Evolutionary conservation across 805 yeast species (phyloP).

Genomic region (Yarrowia sp.): DNA sequence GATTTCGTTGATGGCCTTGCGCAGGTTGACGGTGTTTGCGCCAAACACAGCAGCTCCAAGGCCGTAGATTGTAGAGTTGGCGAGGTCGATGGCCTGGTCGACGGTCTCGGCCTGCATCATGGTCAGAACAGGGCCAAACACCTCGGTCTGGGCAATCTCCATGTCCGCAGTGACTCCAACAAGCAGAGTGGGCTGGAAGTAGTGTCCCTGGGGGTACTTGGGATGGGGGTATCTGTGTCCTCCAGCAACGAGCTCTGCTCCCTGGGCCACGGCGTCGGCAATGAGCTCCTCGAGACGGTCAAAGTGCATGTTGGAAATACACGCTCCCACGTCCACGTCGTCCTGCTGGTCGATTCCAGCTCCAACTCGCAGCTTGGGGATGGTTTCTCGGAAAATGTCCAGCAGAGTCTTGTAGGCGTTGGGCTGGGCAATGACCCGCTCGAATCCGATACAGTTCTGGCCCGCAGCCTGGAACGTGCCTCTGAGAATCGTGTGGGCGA

Average conservation of each 20-base stretch:
- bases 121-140: constrained; percentile 90
- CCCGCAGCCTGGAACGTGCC: constrained; percentile 98
- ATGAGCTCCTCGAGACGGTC: constrained; percentile 69
- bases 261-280: constrained; percentile 73
- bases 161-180: constrained; percentile 79
- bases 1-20: constrained; percentile 66
- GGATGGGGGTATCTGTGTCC: constrained; percentile 86
- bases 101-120: constrained; percentile 73
- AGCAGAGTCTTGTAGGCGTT: constrained; percentile 70
- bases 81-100: constrained; percentile 73
- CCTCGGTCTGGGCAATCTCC: constrained; percentile 87
- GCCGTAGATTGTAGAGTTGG: constrained; percentile 87
- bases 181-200: constrained; percentile 87
- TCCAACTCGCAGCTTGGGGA: constrained; percentile 74
- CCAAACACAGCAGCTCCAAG: constrained; percentile 94
- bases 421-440: constrained; percentile 84
- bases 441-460: constrained; percentile 97
- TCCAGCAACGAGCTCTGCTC: constrained; percentile 83
- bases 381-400: constrained; percentile 61
- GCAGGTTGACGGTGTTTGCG: constrained; percentile 61
- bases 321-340: constrained; percentile 95
- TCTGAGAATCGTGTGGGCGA: constrained; percentile 85
- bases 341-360: constrained; percentile 91
- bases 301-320: constrained; percentile 81
- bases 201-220: constrained; percentile 93